These are phyloP conservation scores for Dendrocalamus sinicus DNA, from an alignment of 176 grass and related monocot genomes.

Conservation along the genomic window DNA sequence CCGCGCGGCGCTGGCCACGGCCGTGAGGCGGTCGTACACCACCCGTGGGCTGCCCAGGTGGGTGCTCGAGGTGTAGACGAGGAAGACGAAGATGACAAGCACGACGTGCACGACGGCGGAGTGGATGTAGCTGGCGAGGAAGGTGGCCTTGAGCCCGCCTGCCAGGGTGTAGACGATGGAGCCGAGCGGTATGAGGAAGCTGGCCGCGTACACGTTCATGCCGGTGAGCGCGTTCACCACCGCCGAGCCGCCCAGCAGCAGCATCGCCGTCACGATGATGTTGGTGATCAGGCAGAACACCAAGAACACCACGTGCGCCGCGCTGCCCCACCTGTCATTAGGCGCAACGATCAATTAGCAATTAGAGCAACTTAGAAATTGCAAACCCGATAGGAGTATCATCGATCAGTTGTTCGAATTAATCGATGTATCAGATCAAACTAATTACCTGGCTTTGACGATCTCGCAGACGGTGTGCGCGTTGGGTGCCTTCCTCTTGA, in stretches of 20 bases:
- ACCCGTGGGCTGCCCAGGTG: constrained; percentile 66
- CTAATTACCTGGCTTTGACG: constrained; percentile 24
- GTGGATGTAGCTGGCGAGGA: constrained; percentile 86
- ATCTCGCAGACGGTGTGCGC: constrained; percentile 85
- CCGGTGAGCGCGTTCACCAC: constrained; percentile 79
- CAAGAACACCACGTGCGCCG: constrained; percentile 70
- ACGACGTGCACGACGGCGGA: constrained; percentile 70
- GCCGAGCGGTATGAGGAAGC: constrained; percentile 82
- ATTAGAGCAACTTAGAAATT: too few relatives aligned
- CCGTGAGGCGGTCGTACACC: constrained; percentile 61
- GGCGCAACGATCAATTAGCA: too few relatives aligned
- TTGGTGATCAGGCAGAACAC: constrained; percentile 78
- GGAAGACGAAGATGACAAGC: constrained; percentile 71
- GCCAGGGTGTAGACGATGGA: constrained; percentile 76
- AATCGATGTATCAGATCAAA: too few relatives aligned
- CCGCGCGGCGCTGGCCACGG: constrained; percentile 51
- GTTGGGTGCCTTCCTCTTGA: constrained; percentile 80
- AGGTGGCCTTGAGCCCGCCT: constrained; percentile 77
- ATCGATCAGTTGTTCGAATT: too few relatives aligned
- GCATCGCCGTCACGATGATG: constrained; percentile 82
- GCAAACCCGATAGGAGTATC: too few relatives aligned
- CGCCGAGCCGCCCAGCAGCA: constrained; percentile 80
- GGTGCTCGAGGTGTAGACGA: constrained; percentile 66
- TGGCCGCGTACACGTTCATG: constrained; percentile 71
- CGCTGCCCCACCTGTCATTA: constrained; percentile 53